Evolutionary conservation across 2,329 filamentous ascomycete genomes (phyloP), one percentile per base, ranked within the genome.

Genomic region (Coniochaeta pulveracea): DNA sequence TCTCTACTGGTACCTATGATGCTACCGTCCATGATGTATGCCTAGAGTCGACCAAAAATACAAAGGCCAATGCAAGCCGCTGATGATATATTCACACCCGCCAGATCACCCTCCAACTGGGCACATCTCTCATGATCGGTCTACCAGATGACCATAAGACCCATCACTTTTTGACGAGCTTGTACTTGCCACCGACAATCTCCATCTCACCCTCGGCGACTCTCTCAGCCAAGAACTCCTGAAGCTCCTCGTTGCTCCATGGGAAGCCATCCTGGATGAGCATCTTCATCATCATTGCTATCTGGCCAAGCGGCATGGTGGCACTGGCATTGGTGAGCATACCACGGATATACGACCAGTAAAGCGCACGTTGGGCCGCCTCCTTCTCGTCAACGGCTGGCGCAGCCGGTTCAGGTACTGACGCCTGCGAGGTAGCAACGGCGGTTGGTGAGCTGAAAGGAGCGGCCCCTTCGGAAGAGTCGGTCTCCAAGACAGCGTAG

Each of bases 271-370:
- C 85, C 0, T 83, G 74, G 34, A 95, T 76, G 37, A 89, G 71
- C 70, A 96, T 89, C 58, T 85, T 85, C 67, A 98, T 69, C 85
- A 96, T 95, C 80, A 88, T 93, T 7, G 77, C 70, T 43, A 98
- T 93, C 51, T 86, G 74, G 35, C 67, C 67, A 38, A 88, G 61
- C 33, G 83, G 79, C 83, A 95, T 91, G 18, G 80, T 58, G 12
- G 70, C 75, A 12, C 80, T 80, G 46, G 85, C 81, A 55, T 95
- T 95, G 40, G 85, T 95, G 56, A 98, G 62, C 91, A 98, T 96
- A 33, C 85, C 85, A 36, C 86, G 66, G 37, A 98, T 86, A 52
- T 94, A 96, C 48, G 88, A 81, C 74, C 83, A 85, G 56, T 95
- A 94, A 24, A 94, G 70, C 26, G 60, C 56, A 21, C 66, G 63